Conservation (phyloP, 2,329 filamentous ascomycete species). For the Penicillium psychrosexuale region DNA sequence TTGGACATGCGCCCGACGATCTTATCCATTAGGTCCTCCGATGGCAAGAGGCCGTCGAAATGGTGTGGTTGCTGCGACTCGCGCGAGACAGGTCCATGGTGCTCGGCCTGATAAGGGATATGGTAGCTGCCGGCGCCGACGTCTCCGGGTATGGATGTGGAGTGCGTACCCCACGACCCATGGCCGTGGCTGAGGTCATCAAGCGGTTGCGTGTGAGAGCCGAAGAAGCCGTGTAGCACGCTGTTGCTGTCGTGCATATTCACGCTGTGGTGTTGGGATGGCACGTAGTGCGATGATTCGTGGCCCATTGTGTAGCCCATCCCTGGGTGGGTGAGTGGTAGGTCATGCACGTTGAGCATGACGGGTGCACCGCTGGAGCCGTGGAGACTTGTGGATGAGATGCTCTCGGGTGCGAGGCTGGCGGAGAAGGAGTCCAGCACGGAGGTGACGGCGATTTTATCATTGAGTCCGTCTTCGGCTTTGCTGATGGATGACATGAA, state of each 20-base stretch:
- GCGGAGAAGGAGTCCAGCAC: slow-evolving; percentile 36
- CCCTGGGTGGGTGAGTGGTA: slow-evolving; percentile 32
- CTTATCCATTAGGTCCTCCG: slow-evolving; percentile 40
- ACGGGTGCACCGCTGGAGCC: slow-evolving; percentile 28
- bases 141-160: slow-evolving; percentile 31
- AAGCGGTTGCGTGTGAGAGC: slow-evolving; percentile 30
- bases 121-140: slow-evolving; percentile 31
- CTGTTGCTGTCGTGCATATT: slow-evolving; percentile 33
- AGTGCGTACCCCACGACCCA: slow-evolving; percentile 31
- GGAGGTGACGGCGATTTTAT: slow-evolving; percentile 37
- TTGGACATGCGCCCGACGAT: slow-evolving; percentile 35
- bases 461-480: slow-evolving; percentile 32
- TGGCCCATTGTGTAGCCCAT: slow-evolving; percentile 33
- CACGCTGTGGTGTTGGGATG: slow-evolving; percentile 30
- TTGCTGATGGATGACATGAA: slow-evolving; percentile 36
- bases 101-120: slow-evolving; percentile 32
- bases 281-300: slow-evolving; percentile 34
- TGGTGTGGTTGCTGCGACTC: slow-evolving; percentile 33
- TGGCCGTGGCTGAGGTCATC: slow-evolving; percentile 35
- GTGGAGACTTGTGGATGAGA: slow-evolving; percentile 30
- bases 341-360: slow-evolving; percentile 38
- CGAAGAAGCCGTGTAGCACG: slow-evolving; percentile 35
- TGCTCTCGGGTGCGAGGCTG: slow-evolving; percentile 32
- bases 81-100: slow-evolving; percentile 31
- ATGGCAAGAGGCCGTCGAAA: slow-evolving; percentile 33